phyloP scores from a whole-genome alignment of 139 green algal species.

The Nannochloris sp. region DNA sequence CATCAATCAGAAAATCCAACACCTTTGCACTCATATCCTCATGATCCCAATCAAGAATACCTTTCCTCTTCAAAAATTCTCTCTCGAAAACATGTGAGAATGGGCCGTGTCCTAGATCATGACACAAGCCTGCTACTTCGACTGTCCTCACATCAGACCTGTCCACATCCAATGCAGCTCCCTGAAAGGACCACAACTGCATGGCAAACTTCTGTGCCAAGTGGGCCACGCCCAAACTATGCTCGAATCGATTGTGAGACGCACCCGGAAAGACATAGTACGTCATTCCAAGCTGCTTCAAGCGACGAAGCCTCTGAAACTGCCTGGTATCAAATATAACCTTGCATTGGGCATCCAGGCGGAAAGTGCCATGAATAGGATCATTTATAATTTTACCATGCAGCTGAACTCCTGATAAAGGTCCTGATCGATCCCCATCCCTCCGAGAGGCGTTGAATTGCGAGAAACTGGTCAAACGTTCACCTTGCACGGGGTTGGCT shows the following conservation, averaged over 20 bases:
- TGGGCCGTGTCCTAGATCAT: conserved; percentile 89
- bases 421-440: neutral
- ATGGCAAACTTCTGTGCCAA: conserved; percentile 32
- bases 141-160: conserved; percentile 43
- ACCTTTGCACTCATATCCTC: conserved; percentile 60
- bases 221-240: conserved; percentile 70
- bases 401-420: neutral
- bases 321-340: conserved; percentile 70
- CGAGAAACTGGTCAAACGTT: neutral
- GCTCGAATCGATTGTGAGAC: conserved; percentile 74
- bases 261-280: conserved; percentile 43
- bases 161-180: conserved; percentile 43
- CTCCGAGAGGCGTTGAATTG: neutral
- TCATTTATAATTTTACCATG: conserved; percentile 50
- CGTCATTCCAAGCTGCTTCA: conserved; percentile 74
- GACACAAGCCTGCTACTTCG: conserved; percentile 62
- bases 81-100: conserved; percentile 85
- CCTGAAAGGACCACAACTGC: conserved; percentile 33
- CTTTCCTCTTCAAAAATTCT: conserved; percentile 48
- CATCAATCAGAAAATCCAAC: conserved; percentile 54
- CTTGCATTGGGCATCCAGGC: conserved; percentile 30
- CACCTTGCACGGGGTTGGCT: neutral
- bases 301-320: conserved; percentile 72
- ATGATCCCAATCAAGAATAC: conserved; percentile 49
- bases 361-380: conserved; percentile 46